Percentiles rank a stretch among this genome's conserved stretches.
These are phyloP conservation scores for Dothistroma pini DNA, from an alignment of 2,329 filamentous ascomycete genomes.

Conservation along the genomic window DNA sequence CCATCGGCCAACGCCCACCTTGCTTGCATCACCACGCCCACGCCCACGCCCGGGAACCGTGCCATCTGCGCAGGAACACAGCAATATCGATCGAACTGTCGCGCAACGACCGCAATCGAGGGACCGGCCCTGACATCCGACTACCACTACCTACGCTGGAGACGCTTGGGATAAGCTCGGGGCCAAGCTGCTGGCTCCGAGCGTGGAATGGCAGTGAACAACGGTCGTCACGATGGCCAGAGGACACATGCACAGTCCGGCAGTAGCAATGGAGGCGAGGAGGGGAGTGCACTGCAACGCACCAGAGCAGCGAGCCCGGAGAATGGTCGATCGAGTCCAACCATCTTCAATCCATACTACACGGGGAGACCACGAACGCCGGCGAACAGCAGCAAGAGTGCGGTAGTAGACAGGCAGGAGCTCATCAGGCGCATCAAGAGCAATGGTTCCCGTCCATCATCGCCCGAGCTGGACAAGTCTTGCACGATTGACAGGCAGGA, in stretches of 20 bases:
- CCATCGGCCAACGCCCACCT: background rate
- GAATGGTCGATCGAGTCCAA: constrained; percentile 21
- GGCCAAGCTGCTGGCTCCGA: constrained; percentile 23
- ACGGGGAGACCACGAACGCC: constrained; percentile 34
- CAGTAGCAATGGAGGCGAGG: constrained; percentile 8
- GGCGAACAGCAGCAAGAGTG: constrained; percentile 26
- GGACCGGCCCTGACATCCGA: background rate
- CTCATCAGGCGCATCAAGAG: constrained; percentile 80
- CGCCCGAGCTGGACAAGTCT: constrained; percentile 25
- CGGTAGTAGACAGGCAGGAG: constrained; percentile 61
- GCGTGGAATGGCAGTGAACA: constrained; percentile 26
- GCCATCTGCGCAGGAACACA: background rate
- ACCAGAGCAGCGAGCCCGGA: constrained; percentile 20
- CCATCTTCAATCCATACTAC: constrained; percentile 37
- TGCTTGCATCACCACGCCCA: constrained; percentile 1
- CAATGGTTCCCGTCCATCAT: constrained; percentile 28
- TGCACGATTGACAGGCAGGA: constrained; percentile 51
- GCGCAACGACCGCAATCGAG: background rate
- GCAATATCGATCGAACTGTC: background rate
- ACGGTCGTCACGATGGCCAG: constrained; percentile 20
- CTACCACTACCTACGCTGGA: background rate
- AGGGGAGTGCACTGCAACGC: constrained; percentile 6
- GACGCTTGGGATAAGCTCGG: constrained; percentile 17
- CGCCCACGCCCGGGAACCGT: background rate
- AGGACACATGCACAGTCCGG: constrained; percentile 16